phyloP scores from a whole-genome alignment of 2,329 filamentous ascomycete species.

The Scedosporium boydii region DNA sequence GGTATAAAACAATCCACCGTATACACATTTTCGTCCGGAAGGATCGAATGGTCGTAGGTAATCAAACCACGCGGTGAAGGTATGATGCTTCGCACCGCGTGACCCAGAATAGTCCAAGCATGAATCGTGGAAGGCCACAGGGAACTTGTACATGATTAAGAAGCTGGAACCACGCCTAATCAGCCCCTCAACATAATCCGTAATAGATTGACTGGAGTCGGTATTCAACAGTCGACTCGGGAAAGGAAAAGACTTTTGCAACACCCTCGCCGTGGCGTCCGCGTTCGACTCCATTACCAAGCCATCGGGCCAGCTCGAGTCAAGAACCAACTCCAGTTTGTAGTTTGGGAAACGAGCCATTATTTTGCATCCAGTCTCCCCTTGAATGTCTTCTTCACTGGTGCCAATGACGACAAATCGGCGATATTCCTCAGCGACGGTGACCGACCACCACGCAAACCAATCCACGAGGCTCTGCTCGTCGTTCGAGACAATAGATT shows the following conservation, averaged over 20 bases:
- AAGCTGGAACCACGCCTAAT: no score
- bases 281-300: neutral
- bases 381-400: constrained; percentile 11
- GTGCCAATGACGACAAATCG: constrained; percentile 49
- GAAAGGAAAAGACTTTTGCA: neutral
- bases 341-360: constrained; percentile 20
- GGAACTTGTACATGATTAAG: neutral
- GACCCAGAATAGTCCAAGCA: neutral
- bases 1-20: constrained; percentile 40
- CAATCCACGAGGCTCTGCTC: constrained; percentile 55
- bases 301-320: constrained; percentile 16
- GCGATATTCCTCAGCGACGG: constrained; percentile 39
- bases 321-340: constrained; percentile 19
- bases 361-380: neutral
- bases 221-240: neutral
- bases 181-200: no score
- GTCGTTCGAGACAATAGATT: constrained; percentile 44
- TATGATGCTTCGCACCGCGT: constrained; percentile 8
- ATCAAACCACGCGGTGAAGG: constrained; percentile 20
- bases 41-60: constrained; percentile 4
- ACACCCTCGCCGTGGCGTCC: neutral
- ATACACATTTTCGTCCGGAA: constrained; percentile 1
- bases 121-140: neutral
- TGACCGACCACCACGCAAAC: constrained; percentile 49
- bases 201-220: neutral